These are phyloP conservation scores for Polytrichum commune DNA, from an alignment of 225 moss, liverwort and hornwort species.

Conservation along the genomic window DNA sequence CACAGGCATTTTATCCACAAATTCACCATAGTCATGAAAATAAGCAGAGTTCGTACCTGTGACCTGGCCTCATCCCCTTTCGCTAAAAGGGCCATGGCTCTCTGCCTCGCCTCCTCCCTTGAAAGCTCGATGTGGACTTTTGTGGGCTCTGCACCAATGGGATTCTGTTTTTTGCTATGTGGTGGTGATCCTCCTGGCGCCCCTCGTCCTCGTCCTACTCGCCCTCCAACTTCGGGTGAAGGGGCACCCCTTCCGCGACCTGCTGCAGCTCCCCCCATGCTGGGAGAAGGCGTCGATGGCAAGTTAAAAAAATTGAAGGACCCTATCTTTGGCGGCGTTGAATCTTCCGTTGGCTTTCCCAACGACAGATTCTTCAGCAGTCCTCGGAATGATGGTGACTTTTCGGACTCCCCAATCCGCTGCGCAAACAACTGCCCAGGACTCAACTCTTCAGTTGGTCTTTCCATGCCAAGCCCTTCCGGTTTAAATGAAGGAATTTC, in stretches of 20 bases:
- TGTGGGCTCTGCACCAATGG: conserved; percentile 18
- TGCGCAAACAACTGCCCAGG: conserved; percentile 24
- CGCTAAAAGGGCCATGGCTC: conserved; percentile 42
- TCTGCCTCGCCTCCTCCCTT: conserved; percentile 51
- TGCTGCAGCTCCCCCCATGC: conserved; percentile 31
- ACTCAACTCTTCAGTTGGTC: not conserved
- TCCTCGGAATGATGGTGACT: conserved; percentile 35
- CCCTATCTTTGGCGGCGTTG: conserved; percentile 5
- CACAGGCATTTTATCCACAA: no score
- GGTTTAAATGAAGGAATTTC: conserved; percentile 9
- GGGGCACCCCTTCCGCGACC: conserved; percentile 57
- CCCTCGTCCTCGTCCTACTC: conserved; percentile 29
- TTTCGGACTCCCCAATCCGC: conserved; percentile 25
- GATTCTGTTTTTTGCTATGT: conserved; percentile 14
- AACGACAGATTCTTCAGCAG: conserved; percentile 38
- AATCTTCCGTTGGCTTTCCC: conserved; percentile 16
- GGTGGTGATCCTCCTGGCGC: conserved; percentile 14
- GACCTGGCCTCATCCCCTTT: conserved; percentile 34
- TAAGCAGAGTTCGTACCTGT: conserved; percentile 3
- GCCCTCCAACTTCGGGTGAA: conserved; percentile 20
- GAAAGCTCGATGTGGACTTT: conserved; percentile 27
- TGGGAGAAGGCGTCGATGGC: conserved; percentile 45
- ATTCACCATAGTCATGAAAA: no score
- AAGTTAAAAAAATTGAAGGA: conserved; percentile 48
- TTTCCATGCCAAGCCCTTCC: conserved; percentile 1